Evolutionary conservation across 1,284 basidiomycete genomes (phyloP).

Genomic region (Ganoderma multipileum): DNA sequence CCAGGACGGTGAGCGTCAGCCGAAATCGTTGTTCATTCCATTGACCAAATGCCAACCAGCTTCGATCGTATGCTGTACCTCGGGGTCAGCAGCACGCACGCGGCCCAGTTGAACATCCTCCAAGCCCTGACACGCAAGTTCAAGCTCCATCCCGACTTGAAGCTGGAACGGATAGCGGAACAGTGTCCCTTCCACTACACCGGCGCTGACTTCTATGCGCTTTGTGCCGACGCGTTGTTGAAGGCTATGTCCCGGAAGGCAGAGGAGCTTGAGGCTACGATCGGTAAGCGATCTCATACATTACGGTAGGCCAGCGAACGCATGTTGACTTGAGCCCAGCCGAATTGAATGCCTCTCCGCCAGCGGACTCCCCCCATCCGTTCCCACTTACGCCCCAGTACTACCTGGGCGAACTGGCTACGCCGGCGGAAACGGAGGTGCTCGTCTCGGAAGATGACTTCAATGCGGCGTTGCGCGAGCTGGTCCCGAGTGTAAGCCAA

Average conservation of each 20-base stretch:
- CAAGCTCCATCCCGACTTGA: slow-evolving; percentile 75
- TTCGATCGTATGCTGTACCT: slow-evolving; percentile 99
- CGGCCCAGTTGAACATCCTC: slow-evolving; percentile 88
- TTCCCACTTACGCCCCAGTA: slow-evolving; percentile 90
- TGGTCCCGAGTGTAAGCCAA: slow-evolving; percentile 89
- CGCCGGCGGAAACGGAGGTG: slow-evolving; percentile 76
- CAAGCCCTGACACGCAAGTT: slow-evolving; percentile 95
- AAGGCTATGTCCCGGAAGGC: slow-evolving; percentile 95
- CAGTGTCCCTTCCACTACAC: slow-evolving; percentile 93
- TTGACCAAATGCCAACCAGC: slow-evolving; percentile 48
- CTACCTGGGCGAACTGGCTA: slow-evolving; percentile 89
- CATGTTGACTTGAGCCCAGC: slow-evolving; percentile 43
- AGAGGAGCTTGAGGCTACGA: slow-evolving; percentile 75
- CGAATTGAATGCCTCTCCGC: slow-evolving; percentile 52
- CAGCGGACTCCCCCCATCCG: slow-evolving; percentile 55
- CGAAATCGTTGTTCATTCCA: too few relatives aligned
- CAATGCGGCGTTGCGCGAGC: slow-evolving; percentile 71
- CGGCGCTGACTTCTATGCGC: slow-evolving; percentile 97
- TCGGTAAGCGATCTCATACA: slow-evolving; percentile 53
- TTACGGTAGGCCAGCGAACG: neutral
- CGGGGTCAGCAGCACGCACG: slow-evolving; percentile 89
- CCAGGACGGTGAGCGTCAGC: slow-evolving; percentile 74
- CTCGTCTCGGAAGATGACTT: slow-evolving; percentile 83
- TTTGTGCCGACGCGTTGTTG: slow-evolving; percentile 96
- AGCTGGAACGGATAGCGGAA: slow-evolving; percentile 73